Conservation (phyloP, 805 yeast genomes). For the Lipomyces chichibuensis region DNA sequence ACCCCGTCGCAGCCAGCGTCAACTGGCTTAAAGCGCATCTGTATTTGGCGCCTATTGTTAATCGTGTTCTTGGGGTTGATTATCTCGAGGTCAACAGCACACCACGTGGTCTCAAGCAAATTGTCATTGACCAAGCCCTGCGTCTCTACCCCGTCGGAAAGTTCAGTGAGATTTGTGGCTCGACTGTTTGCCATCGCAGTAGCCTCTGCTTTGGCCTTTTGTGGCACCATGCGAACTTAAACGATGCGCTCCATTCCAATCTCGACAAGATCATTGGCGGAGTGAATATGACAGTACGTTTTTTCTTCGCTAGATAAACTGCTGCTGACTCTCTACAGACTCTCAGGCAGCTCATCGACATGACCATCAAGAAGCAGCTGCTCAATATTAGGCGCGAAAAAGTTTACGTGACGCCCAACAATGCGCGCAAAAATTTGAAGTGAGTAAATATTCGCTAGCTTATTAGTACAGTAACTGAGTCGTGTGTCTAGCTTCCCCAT, state of each 20-base stretch:
- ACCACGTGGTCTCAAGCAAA: neutral
- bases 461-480: neutral
- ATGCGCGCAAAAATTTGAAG: neutral
- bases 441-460: neutral
- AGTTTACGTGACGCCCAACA: neutral
- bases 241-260: neutral
- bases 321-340: neutral
- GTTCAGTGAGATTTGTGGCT: conserved; percentile 1
- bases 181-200: neutral
- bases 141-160: neutral
- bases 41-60: neutral
- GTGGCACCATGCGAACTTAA: neutral
- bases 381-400: neutral
- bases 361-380: neutral
- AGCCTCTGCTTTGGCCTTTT: neutral
- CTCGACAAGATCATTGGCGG: neutral
- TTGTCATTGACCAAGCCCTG: neutral
- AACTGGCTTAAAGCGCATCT: neutral
- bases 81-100: neutral
- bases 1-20: neutral
- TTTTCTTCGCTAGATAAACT: neutral
- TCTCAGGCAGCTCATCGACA: neutral
- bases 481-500: neutral
- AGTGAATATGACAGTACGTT: neutral
- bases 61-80: neutral